These are phyloP conservation scores for Zangia roseola DNA, from an alignment of 768 basidiomycete genomes.

Conservation along the genomic window DNA sequence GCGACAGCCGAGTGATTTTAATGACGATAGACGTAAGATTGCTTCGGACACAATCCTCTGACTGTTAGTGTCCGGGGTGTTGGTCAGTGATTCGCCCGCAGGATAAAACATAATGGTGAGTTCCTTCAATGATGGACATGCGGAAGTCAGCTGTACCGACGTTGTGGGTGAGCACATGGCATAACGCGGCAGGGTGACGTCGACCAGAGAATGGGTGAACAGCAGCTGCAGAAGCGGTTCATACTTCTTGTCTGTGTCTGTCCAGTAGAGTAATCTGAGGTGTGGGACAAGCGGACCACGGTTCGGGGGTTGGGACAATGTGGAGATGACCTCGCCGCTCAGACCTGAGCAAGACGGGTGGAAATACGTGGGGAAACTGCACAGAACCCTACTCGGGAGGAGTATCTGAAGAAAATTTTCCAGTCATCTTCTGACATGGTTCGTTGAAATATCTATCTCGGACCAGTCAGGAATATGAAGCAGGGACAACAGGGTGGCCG, in stretches of 20 bases:
- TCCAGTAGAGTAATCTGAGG: slow-evolving; percentile 21
- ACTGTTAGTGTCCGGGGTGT: too few relatives aligned
- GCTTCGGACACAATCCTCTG: neutral
- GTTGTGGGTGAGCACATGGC: slow-evolving; percentile 13
- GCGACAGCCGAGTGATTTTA: slow-evolving; percentile 17
- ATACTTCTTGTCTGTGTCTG: slow-evolving; percentile 10
- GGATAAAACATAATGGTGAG: too few relatives aligned
- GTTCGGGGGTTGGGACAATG: slow-evolving; percentile 24
- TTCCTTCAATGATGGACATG: slow-evolving; percentile 21
- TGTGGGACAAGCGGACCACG: slow-evolving; percentile 22
- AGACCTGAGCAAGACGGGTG: slow-evolving; percentile 9
- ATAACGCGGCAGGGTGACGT: slow-evolving; percentile 10
- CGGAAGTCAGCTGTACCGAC: slow-evolving; percentile 15
- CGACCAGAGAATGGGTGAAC: slow-evolving; percentile 21
- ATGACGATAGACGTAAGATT: slow-evolving; percentile 14
- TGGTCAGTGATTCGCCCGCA: too few relatives aligned
- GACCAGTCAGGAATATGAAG: too few relatives aligned
- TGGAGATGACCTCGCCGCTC: slow-evolving; percentile 22
- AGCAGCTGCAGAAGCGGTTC: slow-evolving; percentile 21
- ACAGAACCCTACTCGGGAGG: slow-evolving; percentile 18
- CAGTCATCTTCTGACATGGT: slow-evolving; percentile 29
- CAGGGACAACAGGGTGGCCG: too few relatives aligned
- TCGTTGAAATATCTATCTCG: slow-evolving; percentile 22
- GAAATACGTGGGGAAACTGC: too few relatives aligned
- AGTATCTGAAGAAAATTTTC: slow-evolving; percentile 29